Conservation (phyloP, 2,329 filamentous ascomycete species). For the Paecilomyces niveus region DNA sequence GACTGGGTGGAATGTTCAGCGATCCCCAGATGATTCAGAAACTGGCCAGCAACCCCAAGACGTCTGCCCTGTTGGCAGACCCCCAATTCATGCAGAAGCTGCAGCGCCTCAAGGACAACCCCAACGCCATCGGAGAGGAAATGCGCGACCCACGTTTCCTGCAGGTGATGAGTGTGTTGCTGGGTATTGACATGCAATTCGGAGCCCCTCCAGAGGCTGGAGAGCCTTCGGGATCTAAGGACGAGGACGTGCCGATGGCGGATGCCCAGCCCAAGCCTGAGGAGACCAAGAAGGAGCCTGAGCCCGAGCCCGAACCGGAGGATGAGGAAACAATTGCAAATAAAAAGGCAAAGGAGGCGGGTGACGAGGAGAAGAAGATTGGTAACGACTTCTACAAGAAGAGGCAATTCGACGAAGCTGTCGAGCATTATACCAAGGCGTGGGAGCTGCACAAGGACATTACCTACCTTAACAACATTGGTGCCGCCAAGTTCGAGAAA, state of each 20-base stretch:
- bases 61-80: slow-evolving; percentile 70
- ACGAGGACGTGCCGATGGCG: slow-evolving; percentile 72
- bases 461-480: slow-evolving; percentile 93
- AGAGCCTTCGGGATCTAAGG: slow-evolving; percentile 36
- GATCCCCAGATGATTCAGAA: slow-evolving; percentile 87
- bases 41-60: slow-evolving; percentile 92
- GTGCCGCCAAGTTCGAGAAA: slow-evolving; percentile 92
- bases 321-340: slow-evolving; percentile 80
- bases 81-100: slow-evolving; percentile 85
- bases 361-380: slow-evolving; percentile 88
- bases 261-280: slow-evolving; percentile 51
- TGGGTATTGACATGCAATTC: slow-evolving; percentile 88
- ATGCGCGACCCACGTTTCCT: slow-evolving; percentile 89
- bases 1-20: slow-evolving; percentile 87
- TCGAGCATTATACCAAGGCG: slow-evolving; percentile 87
- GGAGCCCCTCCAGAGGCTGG: slow-evolving; percentile 44
- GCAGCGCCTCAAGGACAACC: slow-evolving; percentile 72
- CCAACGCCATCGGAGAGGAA: slow-evolving; percentile 67
- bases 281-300: slow-evolving; percentile 52
- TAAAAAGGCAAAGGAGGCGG: slow-evolving; percentile 84
- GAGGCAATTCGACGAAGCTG: slow-evolving; percentile 89
- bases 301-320: slow-evolving; percentile 59
- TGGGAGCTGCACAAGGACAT: slow-evolving; percentile 96
- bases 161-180: slow-evolving; percentile 84
- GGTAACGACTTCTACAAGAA: slow-evolving; percentile 98